phyloP scores from a whole-genome alignment of 306 rosid genomes.

The Spatholobus suberectus region DNA sequence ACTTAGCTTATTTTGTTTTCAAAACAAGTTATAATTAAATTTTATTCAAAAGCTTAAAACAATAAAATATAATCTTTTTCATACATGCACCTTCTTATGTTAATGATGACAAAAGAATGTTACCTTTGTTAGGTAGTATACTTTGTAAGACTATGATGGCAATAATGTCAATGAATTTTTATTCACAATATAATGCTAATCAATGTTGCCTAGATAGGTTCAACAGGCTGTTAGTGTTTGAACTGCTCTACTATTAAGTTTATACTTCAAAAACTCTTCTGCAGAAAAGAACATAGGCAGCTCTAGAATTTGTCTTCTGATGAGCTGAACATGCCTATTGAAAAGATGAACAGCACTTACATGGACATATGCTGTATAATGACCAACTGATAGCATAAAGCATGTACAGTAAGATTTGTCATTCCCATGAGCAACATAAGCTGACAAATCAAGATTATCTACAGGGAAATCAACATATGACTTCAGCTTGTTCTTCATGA shows the following conservation, averaged over 20 bases:
- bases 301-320: neutral
- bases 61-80: neutral
- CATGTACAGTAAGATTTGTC: slow-evolving; percentile 16
- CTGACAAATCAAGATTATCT: slow-evolving; percentile 9
- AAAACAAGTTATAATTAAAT: neutral
- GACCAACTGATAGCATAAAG: neutral
- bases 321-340: neutral
- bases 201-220: too few species aligned
- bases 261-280: neutral
- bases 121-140: neutral
- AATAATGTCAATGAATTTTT: neutral
- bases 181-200: neutral
- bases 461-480: neutral
- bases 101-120: neutral
- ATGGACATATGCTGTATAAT: neutral
- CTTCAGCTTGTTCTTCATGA: slow-evolving; percentile 1
- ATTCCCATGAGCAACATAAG: neutral
- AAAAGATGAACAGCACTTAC: neutral
- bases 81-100: neutral
- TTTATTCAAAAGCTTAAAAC: neutral
- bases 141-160: neutral
- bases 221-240: neutral
- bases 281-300: neutral
- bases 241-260: neutral
- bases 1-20: neutral